Base-by-base conservation (phyloP, 2,329 filamentous ascomycete species). In the Aspergillus ibericus region DNA sequence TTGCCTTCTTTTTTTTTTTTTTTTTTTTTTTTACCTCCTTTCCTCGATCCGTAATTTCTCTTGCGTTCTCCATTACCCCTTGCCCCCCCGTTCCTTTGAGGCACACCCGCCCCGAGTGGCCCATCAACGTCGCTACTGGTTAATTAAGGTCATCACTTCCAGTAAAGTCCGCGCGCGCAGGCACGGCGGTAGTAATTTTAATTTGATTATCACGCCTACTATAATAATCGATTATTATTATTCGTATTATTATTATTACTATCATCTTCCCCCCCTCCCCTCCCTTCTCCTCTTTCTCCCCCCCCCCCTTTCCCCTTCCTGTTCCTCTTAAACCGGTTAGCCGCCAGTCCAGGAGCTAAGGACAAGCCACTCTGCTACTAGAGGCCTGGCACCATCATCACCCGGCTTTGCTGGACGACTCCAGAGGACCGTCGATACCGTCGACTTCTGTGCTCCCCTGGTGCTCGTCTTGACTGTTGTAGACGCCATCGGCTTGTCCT, bases 301-400 rank as follows among this genome's bases (percentile, higher is more conserved):
- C 27, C 20, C 35, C 36, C 38, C 55, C 48, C 38, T 55, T 36
- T 55, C 35, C 25, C 22, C 20, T 40, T 49, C 42, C 36, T 53
- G 38, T 20, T 44, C 32, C 36, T 59, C 59, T 52, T 46, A 52
- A 29, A 59, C 34, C 29, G 34, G 57, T 49, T 59, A 59, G 53
- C 53, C 57, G 53, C 53, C 57, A 53, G 54, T 59, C 42, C 25
- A 57, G 35, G 49, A 51, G 55, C 58, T 49, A 53, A 57, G 22
- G 35, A 50, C 44, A 58, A 42, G 46, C 54, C 54, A 56, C 54
- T 35, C 22, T 51, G 22, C 22, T 25, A 25, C 22, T 25, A 25
- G 22, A 25, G 22, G 3, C 35, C 40, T 32, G 38, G 53, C 48
- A 58, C 51, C 42, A 40, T 48, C 56, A 44, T 58, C 49, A 27